Evolutionary conservation across 805 yeast species (phyloP).

Genomic region (Candida pini): DNA sequence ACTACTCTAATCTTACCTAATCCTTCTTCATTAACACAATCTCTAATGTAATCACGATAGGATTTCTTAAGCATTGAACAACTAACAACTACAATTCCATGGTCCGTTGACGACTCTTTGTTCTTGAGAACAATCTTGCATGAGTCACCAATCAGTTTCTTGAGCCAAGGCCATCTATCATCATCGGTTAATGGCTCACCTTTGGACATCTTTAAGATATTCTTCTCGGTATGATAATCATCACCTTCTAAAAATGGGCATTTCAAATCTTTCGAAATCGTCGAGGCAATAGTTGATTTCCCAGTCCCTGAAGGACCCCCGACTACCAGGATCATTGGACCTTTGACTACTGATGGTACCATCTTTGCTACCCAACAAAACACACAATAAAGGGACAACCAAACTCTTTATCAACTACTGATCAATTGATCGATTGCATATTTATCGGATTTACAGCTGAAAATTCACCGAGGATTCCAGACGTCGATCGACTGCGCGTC

Average conservation of each 20-base stretch:
- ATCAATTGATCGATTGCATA: no score
- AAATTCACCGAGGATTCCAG: no score
- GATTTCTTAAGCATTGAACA: constrained; percentile 79
- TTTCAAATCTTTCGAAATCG: constrained; percentile 37
- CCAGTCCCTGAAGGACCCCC: constrained; percentile 99
- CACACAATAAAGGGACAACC: no score
- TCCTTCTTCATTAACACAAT: constrained; percentile 19
- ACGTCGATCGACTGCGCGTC: no score
- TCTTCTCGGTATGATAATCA: constrained; percentile 58
- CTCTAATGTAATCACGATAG: constrained; percentile 62
- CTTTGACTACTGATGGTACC: background rate
- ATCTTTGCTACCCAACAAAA: no score
- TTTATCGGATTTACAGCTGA: no score
- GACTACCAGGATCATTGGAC: constrained; percentile 37
- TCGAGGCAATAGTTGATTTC: constrained; percentile 69
- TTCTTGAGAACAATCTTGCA: constrained; percentile 31
- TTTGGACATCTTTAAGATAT: constrained; percentile 75
- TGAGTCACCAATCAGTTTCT: constrained; percentile 38
- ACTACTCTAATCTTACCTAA: constrained; percentile 36
- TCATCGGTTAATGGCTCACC: constrained; percentile 83
- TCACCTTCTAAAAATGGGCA: constrained; percentile 84
- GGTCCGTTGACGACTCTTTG: no score
- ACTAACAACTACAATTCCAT: constrained; percentile 48
- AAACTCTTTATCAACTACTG: no score
- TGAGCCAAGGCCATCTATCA: constrained; percentile 91